Conservation (phyloP, 2,329 filamentous ascomycete genomes). For the Phaeomoniella chlamydospora region DNA sequence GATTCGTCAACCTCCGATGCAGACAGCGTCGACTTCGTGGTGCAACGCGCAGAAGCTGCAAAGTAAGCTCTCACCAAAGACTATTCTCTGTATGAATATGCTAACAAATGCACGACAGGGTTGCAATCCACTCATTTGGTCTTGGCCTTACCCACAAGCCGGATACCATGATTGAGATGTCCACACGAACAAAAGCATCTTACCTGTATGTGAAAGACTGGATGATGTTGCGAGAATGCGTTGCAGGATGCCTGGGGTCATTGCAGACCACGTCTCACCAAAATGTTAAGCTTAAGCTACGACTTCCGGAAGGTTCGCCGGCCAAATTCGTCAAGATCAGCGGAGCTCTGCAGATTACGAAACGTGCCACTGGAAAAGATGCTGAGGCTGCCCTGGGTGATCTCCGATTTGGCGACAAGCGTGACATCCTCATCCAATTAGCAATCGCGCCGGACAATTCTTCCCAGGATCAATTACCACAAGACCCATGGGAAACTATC, state of each 20-base stretch:
- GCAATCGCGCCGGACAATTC: constrained; percentile 79
- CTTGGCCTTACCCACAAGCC: constrained; percentile 95
- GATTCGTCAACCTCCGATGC: constrained; percentile 89
- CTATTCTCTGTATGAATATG: too few relatives aligned
- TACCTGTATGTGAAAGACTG: constrained; percentile 99
- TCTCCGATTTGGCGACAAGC: constrained; percentile 87
- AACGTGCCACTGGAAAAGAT: constrained; percentile 85
- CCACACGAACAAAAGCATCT: constrained; percentile 85
- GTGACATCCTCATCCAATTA: constrained; percentile 84
- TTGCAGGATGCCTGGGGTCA: constrained; percentile 81
- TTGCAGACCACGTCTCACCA: constrained; percentile 95
- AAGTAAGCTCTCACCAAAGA: constrained; percentile 47
- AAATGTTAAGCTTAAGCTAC: constrained; percentile 90
- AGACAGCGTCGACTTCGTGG: constrained; percentile 94
- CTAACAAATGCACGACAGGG: constrained; percentile 35
- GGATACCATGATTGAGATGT: constrained; percentile 96
- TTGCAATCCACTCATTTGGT: constrained; percentile 92
- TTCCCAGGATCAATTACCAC: constrained; percentile 68
- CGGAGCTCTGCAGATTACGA: constrained; percentile 88
- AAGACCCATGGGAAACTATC: constrained; percentile 94
- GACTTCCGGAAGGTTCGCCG: constrained; percentile 85
- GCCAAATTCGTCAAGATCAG: constrained; percentile 99
- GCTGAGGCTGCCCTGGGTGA: constrained; percentile 88
- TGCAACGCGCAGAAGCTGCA: constrained; percentile 88
- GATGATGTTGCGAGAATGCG: constrained; percentile 98